Evolutionary conservation across 352 stramenopile species (phyloP).

Genomic region (Pythium graminicola): DNA sequence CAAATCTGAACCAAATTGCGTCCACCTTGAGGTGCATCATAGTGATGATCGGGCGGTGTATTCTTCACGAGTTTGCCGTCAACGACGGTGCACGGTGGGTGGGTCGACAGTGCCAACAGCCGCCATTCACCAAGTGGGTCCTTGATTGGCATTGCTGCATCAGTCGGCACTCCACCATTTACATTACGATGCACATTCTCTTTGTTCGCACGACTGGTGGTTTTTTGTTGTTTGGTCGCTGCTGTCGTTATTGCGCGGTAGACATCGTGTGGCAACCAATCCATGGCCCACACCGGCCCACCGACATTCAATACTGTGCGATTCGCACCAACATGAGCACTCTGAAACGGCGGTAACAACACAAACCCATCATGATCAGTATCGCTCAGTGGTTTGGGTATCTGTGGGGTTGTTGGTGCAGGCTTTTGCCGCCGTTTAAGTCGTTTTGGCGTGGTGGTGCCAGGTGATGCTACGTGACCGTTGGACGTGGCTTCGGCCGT

Average conservation of each 20-base stretch:
- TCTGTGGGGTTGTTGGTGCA: slow-evolving; percentile 3
- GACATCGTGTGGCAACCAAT: slow-evolving; percentile 50
- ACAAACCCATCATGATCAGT: slow-evolving; percentile 13
- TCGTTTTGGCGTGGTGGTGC: slow-evolving; percentile 18
- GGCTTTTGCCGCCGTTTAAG: slow-evolving; percentile 26
- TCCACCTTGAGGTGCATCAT: slow-evolving; percentile 41
- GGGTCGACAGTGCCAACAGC: slow-evolving; percentile 54
- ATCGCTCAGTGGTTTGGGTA: slow-evolving; percentile 5
- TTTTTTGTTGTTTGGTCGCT: slow-evolving; percentile 8
- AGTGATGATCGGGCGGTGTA: slow-evolving; percentile 73
- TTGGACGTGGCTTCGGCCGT: background rate
- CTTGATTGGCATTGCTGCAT: too few relatives aligned
- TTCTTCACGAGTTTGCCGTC: slow-evolving; percentile 53
- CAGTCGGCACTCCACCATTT: slow-evolving; percentile 15
- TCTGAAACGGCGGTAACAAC: slow-evolving; percentile 46
- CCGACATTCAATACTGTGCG: slow-evolving; percentile 59
- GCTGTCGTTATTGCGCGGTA: slow-evolving; percentile 12
- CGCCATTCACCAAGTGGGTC: slow-evolving; percentile 36
- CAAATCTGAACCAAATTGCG: slow-evolving; percentile 74
- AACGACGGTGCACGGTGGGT: slow-evolving; percentile 59
- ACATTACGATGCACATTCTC: slow-evolving; percentile 27
- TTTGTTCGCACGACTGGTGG: slow-evolving; percentile 19
- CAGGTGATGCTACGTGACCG: slow-evolving; percentile 1
- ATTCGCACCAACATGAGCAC: slow-evolving; percentile 27
- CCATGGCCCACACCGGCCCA: slow-evolving; percentile 75